Percentiles rank a stretch among this genome's conserved stretches.
Conservation (phyloP, 1,284 basidiomycete genomes). For the Leucoagaricus sp. region DNA sequence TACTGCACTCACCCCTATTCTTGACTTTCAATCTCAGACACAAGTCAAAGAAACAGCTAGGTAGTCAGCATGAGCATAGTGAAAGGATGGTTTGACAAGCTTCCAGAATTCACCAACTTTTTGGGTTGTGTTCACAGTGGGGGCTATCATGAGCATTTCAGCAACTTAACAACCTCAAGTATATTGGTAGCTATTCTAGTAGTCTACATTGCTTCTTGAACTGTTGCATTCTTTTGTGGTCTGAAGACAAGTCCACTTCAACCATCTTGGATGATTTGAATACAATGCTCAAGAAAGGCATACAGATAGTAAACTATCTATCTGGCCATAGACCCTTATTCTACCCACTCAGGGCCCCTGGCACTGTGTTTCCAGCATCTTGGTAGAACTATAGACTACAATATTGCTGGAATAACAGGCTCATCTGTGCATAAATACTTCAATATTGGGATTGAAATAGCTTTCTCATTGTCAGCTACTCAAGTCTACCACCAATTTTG, state of each 20-base stretch:
- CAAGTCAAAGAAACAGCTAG: too few species aligned
- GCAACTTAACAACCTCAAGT: not conserved
- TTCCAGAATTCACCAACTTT: not conserved
- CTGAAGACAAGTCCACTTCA: not conserved
- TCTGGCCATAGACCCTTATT: slow-evolving; percentile 22
- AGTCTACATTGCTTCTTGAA: not conserved
- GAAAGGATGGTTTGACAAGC: not conserved
- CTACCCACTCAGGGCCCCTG: slow-evolving; percentile 38
- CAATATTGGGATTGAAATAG: too few species aligned
- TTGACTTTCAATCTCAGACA: too few species aligned
- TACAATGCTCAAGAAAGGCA: slow-evolving; percentile 21
- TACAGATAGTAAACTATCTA: not conserved
- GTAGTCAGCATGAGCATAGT: not conserved
- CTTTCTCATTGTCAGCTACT: not conserved
- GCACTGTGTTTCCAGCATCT: slow-evolving; percentile 37
- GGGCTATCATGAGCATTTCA: not conserved
- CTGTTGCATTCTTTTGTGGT: not conserved
- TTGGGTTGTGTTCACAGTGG: not conserved
- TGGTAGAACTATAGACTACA: slow-evolving; percentile 45
- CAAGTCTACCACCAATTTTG: slow-evolving; percentile 41
- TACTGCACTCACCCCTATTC: too few species aligned
- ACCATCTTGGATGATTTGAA: not conserved
- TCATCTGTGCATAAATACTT: slow-evolving; percentile 30
- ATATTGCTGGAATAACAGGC: slow-evolving; percentile 41
- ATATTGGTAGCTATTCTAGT: not conserved